Evolutionary conservation across 495 filamentous ascomycete species (phyloP), one percentile per base, ranked within the genome.

Genomic region (Penicilliopsis zonata): DNA sequence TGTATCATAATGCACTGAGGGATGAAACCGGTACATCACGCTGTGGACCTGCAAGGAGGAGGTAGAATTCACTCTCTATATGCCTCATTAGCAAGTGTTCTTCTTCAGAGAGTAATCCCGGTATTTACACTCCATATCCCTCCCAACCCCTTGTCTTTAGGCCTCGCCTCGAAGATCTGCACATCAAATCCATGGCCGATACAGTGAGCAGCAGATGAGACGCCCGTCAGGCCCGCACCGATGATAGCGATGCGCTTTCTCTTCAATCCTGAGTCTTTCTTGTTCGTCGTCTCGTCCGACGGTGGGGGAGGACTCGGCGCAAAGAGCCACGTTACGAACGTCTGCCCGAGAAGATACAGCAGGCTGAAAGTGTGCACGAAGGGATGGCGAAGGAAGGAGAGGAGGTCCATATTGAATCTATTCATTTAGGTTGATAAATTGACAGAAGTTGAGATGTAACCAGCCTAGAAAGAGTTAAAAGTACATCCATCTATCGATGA

Each of bases 1-100:
- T 9, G 57, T 54, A n/a, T 64, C 56, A 71, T 81, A 90, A 31
- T 63, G 59, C 2, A 92, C 71, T 0, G 79, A 82, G 0, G 84
- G 85, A 37, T 86, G 82, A 52, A 90, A 93, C 18, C 85, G 73
- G 53, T 87, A 90, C 83, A 90, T 87, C 36, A 86, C 55, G 25
- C 76, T 82, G 49, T 90, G 80, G 22, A 90, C 83, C 41, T 90
- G 83, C 0, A 90, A 69, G 25, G 78, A 68, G 1, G 80, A 85
- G 7, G 83, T 87, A 36, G 79, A 82, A 61, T 87, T 87, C 24
- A 88, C 84, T 58, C 71, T 68, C 76, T 85, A 24, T 12, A 10
- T 6, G 14, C 30, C 5, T 2, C 25, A 26, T 47, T 30, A 49
- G 44, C 10, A 24, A 12, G 17, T 19, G 13, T 4, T 25, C 21